These are phyloP conservation scores for Tolypocladium nubicola DNA, from an alignment of 2,329 filamentous ascomycete species.

Conservation along the genomic window DNA sequence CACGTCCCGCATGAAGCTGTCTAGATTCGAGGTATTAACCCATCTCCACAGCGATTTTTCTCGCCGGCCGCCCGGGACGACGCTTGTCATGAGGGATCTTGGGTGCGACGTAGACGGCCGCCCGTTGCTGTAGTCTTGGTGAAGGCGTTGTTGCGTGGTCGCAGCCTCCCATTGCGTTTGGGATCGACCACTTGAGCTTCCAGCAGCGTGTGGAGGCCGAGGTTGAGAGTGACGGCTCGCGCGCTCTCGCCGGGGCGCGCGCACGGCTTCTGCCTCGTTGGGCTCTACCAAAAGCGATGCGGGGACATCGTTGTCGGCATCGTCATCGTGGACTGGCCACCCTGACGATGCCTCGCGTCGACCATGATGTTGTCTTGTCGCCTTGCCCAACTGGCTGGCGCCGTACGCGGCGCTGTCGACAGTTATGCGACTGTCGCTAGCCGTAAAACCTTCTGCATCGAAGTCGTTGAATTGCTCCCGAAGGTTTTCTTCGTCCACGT, in stretches of 20 bases:
- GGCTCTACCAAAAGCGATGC: conserved; percentile 52
- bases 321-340: conserved; percentile 32
- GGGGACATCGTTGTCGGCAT: conserved; percentile 50
- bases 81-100: conserved; percentile 16
- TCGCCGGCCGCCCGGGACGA: conserved; percentile 28
- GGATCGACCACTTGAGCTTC: conserved; percentile 11
- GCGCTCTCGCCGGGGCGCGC: neutral
- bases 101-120: conserved; percentile 10
- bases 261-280: conserved; percentile 7
- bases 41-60: conserved; percentile 86
- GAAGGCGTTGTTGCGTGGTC: conserved; percentile 40
- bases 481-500: conserved; percentile 43
- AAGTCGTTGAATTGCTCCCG: conserved; percentile 39
- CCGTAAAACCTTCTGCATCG: conserved; percentile 33
- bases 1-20: conserved; percentile 74
- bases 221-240: neutral
- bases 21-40: conserved; percentile 83
- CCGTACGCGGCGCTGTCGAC: conserved; percentile 22
- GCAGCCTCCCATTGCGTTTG: conserved; percentile 45
- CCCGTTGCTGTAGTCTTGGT: conserved; percentile 24
- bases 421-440: conserved; percentile 35
- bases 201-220: neutral
- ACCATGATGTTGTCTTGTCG: neutral
- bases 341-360: conserved; percentile 6
- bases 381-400: conserved; percentile 4